Percentiles rank a stretch among this genome's conserved stretches.
phyloP scores from a whole-genome alignment of 129 eudicot species.

The Erigeron canadensis region DNA sequence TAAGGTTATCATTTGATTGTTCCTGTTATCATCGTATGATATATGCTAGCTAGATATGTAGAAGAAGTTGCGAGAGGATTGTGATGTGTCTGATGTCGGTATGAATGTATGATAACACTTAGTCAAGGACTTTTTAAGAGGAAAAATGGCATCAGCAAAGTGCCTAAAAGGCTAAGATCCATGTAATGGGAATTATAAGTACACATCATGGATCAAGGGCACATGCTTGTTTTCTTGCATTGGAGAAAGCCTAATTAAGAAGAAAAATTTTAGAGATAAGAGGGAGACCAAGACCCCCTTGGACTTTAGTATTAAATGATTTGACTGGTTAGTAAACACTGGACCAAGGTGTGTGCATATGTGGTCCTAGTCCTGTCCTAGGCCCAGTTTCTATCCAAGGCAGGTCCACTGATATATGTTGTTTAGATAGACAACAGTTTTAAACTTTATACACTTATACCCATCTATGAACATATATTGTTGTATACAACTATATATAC shows the following conservation, averaged over 20 bases:
- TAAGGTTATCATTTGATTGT: neutral
- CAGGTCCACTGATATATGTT: conserved; percentile 5
- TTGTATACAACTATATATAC: too few species aligned
- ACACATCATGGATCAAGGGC: too few species aligned
- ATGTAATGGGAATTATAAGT: conserved; percentile 22
- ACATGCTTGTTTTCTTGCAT: too few species aligned
- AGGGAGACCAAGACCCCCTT: conserved; percentile 27
- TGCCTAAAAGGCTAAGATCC: conserved; percentile 16
- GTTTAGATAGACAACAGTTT: too few species aligned
- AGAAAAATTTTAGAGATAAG: conserved; percentile 16
- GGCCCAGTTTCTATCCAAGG: conserved; percentile 15
- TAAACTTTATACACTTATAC: too few species aligned
- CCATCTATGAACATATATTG: too few species aligned
- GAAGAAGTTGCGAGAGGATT: neutral
- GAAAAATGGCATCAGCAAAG: neutral
- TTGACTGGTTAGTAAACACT: neutral
- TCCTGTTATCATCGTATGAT: conserved; percentile 6
- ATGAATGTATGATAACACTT: neutral
- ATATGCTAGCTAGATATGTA: too few species aligned
- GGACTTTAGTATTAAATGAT: conserved; percentile 13
- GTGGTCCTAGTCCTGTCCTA: conserved; percentile 22
- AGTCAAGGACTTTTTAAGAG: conserved; percentile 3
- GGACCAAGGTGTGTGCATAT: conserved; percentile 10
- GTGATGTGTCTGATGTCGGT: conserved; percentile 13
- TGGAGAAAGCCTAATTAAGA: too few species aligned